These are phyloP conservation scores for Aspergillus baeticus DNA, from an alignment of 495 filamentous ascomycete genomes.

Conservation along the genomic window DNA sequence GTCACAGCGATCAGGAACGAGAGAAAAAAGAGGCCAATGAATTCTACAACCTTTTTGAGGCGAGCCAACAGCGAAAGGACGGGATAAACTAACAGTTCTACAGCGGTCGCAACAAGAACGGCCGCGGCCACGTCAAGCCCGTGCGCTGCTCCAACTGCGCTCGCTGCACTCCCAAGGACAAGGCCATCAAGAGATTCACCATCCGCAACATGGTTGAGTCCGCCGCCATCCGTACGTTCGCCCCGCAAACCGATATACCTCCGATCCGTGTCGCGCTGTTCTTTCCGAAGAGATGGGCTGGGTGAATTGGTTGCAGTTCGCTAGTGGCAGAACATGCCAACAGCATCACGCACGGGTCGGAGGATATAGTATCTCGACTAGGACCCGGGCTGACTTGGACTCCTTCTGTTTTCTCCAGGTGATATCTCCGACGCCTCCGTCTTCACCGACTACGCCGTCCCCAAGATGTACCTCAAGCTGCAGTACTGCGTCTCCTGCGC, in stretches of 20 bases:
- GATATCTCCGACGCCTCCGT: conserved; percentile 99
- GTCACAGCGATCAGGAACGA: conserved; percentile 3
- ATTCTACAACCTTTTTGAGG: neutral
- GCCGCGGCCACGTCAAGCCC: conserved; percentile 98
- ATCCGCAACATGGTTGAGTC: conserved; percentile 99
- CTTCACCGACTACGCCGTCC: conserved; percentile 97
- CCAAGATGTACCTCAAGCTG: conserved; percentile 99
- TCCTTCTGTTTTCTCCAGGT: conserved; percentile 54
- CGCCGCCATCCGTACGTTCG: conserved; percentile 93
- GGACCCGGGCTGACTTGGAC: conserved; percentile 13
- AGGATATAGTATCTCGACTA: neutral
- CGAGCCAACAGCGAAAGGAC: neutral
- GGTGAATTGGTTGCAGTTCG: neutral
- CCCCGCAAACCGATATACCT: conserved; percentile 12
- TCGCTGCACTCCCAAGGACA: conserved; percentile 99
- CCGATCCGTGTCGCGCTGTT: conserved; percentile 18
- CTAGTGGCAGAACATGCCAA: conserved; percentile 11
- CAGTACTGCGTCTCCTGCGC: conserved; percentile 99
- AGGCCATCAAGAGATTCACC: conserved; percentile 99
- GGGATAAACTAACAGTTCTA: conserved; percentile 22
- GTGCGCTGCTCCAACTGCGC: conserved; percentile 99
- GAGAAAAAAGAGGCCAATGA: conserved; percentile 6
- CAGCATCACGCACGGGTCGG: conserved; percentile 7
- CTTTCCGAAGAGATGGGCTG: conserved; percentile 11
- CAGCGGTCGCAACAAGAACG: conserved; percentile 99